These are phyloP conservation scores for Klebsormidium nitens DNA, from an alignment of 139 green algal genomes.

Conservation along the genomic window DNA sequence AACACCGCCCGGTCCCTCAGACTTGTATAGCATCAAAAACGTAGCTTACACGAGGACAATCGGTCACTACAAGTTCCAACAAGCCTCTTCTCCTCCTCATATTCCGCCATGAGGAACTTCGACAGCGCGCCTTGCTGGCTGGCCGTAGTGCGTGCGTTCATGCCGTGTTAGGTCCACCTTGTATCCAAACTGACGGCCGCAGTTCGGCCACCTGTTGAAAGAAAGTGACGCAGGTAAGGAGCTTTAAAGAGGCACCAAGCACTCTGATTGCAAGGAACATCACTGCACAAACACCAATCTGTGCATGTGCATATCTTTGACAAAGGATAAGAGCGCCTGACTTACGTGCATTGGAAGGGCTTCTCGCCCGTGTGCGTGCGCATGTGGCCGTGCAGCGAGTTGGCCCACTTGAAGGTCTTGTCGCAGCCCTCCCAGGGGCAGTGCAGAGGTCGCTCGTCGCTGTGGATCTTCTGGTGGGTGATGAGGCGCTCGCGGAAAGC, in stretches of 20 bases:
- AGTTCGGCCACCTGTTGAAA: constrained; percentile 11
- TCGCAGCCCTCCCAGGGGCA: constrained; percentile 40
- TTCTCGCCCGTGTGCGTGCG: constrained; percentile 47
- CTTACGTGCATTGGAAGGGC: constrained; percentile 31
- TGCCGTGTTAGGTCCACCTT: constrained; percentile 43
- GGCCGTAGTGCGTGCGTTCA: constrained; percentile 37
- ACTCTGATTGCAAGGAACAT: neutral
- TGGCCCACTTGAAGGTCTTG: constrained; percentile 44
- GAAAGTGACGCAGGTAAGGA: neutral
- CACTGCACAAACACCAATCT: neutral
- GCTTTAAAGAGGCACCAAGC: neutral
- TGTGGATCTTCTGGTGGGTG: constrained; percentile 30
- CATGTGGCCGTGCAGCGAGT: constrained; percentile 41
- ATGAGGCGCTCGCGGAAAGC: constrained; percentile 30
- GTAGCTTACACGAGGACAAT: too few relatives aligned
- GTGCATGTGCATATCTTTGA: neutral
- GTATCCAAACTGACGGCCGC: constrained; percentile 41
- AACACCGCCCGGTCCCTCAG: too few relatives aligned
- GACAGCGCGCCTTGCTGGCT: constrained; percentile 21
- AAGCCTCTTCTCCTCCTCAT: too few relatives aligned
- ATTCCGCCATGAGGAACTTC: neutral
- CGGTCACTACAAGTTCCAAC: too few relatives aligned
- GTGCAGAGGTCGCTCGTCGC: constrained; percentile 30
- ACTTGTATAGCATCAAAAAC: too few relatives aligned
- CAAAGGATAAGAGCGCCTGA: constrained; percentile 1